These are phyloP conservation scores for Amylostereum chailletii DNA, from an alignment of 1,284 basidiomycete species.

Conservation along the genomic window DNA sequence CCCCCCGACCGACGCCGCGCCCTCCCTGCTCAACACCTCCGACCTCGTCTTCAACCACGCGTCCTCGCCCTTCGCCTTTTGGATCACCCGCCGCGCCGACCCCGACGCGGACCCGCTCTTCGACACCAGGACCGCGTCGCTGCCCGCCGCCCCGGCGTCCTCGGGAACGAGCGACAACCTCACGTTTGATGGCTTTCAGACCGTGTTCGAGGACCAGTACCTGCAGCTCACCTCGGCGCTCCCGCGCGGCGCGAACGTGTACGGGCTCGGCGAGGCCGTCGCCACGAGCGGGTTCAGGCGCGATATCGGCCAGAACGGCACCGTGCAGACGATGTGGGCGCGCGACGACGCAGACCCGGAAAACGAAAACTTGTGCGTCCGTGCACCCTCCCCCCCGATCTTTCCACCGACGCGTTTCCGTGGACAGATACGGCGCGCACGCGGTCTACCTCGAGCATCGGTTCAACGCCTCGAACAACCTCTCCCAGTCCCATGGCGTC, in stretches of 20 bases:
- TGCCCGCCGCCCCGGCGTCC: slow-evolving; percentile 46
- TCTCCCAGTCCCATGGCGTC: slow-evolving; percentile 57
- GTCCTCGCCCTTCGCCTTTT: slow-evolving; percentile 63
- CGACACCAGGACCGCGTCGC: slow-evolving; percentile 55
- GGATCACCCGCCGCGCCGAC: slow-evolving; percentile 62
- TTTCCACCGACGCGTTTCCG: slow-evolving; percentile 5
- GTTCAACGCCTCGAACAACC: slow-evolving; percentile 37
- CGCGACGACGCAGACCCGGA: slow-evolving; percentile 53
- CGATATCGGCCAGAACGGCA: slow-evolving; percentile 46
- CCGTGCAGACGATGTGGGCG: slow-evolving; percentile 66
- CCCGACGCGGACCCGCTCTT: slow-evolving; percentile 56
- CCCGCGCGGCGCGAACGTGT: slow-evolving; percentile 61
- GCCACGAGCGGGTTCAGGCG: slow-evolving; percentile 61
- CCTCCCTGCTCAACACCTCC: slow-evolving; percentile 29
- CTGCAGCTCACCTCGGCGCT: slow-evolving; percentile 60
- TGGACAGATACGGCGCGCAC: slow-evolving; percentile 59
- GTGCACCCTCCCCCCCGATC: slow-evolving; percentile 5
- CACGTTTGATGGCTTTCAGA: slow-evolving; percentile 46
- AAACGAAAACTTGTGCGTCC: slow-evolving; percentile 50
- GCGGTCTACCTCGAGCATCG: slow-evolving; percentile 63
- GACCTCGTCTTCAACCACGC: slow-evolving; percentile 67
- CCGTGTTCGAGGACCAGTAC: slow-evolving; percentile 75
- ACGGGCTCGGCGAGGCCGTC: slow-evolving; percentile 71
- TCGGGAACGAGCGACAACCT: slow-evolving; percentile 18
- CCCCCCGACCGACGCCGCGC: slow-evolving; percentile 17